A percentile compares a stretch with the other conserved stretches of the same genome.
phyloP scores from a whole-genome alignment of 1,284 basidiomycete genomes.

The Heterobasidion occidentale region DNA sequence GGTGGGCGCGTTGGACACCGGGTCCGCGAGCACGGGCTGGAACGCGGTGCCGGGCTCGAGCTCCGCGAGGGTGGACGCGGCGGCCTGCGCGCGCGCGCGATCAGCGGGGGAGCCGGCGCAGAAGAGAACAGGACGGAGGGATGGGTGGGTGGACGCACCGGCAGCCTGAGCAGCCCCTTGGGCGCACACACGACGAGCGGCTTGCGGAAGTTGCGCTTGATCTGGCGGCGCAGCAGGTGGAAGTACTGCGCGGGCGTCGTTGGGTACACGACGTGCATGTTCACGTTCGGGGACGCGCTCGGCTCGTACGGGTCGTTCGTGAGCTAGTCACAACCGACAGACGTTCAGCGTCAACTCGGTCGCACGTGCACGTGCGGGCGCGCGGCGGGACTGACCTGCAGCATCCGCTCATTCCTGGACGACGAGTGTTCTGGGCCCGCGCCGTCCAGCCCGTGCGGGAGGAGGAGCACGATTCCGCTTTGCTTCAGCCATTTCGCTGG shows the following conservation, averaged over 20 bases:
- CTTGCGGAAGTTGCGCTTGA: constrained; percentile 78
- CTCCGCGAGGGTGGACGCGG: constrained; percentile 62
- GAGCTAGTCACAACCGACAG: constrained; percentile 31
- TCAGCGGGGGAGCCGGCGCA: no score
- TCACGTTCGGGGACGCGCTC: constrained; percentile 42
- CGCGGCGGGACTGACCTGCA: constrained; percentile 44
- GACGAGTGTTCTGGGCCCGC: constrained; percentile 90
- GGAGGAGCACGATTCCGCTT: constrained; percentile 79
- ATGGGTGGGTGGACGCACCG: constrained; percentile 39
- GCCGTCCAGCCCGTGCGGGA: constrained; percentile 85
- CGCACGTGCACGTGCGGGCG: no score
- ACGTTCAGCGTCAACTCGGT: constrained; percentile 4
- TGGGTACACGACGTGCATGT: constrained; percentile 80
- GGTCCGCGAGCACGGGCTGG: constrained; percentile 64
- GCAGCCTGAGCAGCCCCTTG: constrained; percentile 72
- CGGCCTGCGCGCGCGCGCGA: constrained; percentile 40
- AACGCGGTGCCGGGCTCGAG: constrained; percentile 61
- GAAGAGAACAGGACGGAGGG: background rate
- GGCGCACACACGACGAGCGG: constrained; percentile 80
- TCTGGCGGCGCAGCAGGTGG: constrained; percentile 79
- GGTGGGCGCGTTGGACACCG: constrained; percentile 22
- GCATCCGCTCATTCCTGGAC: constrained; percentile 77
- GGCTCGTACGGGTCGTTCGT: constrained; percentile 59
- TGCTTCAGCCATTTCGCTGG: constrained; percentile 91
- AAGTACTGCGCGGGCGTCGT: constrained; percentile 88